Evolutionary conservation across 805 yeast species (phyloP), one percentile per base, ranked within the genome.

Genomic region (Metschnikowia amazonensis): DNA sequence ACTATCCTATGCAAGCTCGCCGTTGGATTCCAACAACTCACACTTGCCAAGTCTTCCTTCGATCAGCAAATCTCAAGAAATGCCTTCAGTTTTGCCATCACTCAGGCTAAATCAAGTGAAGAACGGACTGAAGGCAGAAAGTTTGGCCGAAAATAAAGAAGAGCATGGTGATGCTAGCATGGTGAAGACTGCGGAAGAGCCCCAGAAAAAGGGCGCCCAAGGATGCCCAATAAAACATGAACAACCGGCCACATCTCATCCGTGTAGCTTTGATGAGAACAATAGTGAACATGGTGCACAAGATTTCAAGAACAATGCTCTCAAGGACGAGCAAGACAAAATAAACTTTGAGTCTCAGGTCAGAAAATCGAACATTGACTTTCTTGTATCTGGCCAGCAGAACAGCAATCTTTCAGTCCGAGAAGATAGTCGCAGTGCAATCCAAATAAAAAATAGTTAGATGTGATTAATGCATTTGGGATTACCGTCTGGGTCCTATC

Each of bases 311-410:
- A 28, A 28, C 41, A 37, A 28, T 18, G 41, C 41, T 37, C 31
- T 9, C 10, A 29, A 18, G 10, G 33, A 14, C n/a, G 28, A 18
- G 25, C 41, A 37, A 14, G 41, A 10, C 5, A 27, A 37, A 29
- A 29, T 18, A n/a, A 17, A 27, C 32, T 16, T 18, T 20, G 33
- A 37, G n/a, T 18, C 41, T 14, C 41, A 13, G 33, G 33, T 29
- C 5, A 30, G 21, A 14, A 39, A 39, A 23, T 31, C 42, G 8
- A 39, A 39, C 36, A 39, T 39, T 31, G 36, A 39, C 35, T 39
- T 30, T 16, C 42, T 39, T n/a, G 16, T 39, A 14, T 39, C 42
- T 10, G 35, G 36, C 17, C 42, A 31, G 10, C 42, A 20, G 35
- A 30, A 23, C 11, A 28, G 29, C 27, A 39, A 10, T 5, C 35